Percentiles rank a stretch among this genome's conserved stretches.
Conservation (phyloP, 805 yeast genomes). For the Saturnispora hagleri region DNA sequence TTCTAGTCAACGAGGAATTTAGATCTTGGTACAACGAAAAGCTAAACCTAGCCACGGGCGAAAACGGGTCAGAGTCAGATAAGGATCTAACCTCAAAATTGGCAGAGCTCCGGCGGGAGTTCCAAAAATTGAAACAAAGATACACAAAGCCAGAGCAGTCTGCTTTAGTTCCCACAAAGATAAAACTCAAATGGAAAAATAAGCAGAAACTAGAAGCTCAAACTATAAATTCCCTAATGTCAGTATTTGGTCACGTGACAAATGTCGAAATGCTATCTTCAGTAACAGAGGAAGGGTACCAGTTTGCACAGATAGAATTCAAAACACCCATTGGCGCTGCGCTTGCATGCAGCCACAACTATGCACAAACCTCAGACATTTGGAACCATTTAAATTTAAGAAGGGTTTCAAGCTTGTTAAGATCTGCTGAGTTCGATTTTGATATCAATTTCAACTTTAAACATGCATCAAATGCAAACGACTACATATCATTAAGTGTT, state of each 20-base stretch:
- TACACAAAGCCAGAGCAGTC: not conserved
- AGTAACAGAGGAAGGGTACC: conserved; percentile 24
- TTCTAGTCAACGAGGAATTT: conserved; percentile 10
- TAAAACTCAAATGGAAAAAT: conserved; percentile 36
- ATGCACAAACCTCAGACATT: conserved; percentile 29
- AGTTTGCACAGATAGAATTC: conserved; percentile 32
- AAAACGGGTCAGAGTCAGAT: not conserved
- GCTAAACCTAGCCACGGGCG: not conserved
- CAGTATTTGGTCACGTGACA: conserved; percentile 32
- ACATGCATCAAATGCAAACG: not conserved
- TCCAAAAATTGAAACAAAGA: not conserved
- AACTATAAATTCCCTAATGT: conserved; percentile 33
- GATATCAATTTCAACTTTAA: not conserved
- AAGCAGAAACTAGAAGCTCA: conserved; percentile 30
- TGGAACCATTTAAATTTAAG: conserved; percentile 41
- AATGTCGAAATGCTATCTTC: not conserved
- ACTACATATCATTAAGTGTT: not conserved
- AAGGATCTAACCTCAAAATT: not conserved
- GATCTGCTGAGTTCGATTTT: conserved; percentile 19
- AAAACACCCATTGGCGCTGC: conserved; percentile 21
- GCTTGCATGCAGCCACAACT: conserved; percentile 35
- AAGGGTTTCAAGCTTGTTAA: conserved; percentile 37
- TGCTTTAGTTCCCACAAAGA: not conserved
- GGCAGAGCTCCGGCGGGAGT: not conserved
- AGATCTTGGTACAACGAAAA: conserved; percentile 12